Evolutionary conservation across 345 rosid genomes (phyloP).

Genomic region (Eucalyptus tenuipes): DNA sequence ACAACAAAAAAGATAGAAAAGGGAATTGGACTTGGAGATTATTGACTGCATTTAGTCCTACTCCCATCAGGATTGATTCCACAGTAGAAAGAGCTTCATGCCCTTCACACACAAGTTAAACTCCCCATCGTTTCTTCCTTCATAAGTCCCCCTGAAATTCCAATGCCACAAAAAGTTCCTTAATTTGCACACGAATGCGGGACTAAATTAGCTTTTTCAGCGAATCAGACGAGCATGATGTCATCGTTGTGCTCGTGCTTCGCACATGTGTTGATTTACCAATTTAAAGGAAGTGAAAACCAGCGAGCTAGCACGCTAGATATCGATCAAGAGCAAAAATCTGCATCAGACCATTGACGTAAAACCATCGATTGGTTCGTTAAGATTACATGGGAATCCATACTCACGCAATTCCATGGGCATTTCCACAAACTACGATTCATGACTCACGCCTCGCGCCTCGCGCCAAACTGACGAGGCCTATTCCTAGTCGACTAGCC

Average conservation of each 20-base stretch:
- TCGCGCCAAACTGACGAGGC: background rate
- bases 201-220: background rate
- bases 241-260: background rate
- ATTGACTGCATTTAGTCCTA: background rate
- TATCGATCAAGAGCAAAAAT: background rate
- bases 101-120: background rate
- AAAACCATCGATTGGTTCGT: background rate
- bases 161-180: background rate
- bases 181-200: background rate
- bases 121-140: background rate
- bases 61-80: background rate
- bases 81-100: background rate
- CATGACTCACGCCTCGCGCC: background rate
- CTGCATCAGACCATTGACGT: background rate
- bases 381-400: background rate
- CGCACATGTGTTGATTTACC: background rate
- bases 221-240: background rate
- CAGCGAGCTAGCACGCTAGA: background rate
- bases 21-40: background rate
- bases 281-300: too few species aligned
- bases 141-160: background rate
- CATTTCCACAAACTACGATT: background rate
- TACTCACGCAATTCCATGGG: background rate
- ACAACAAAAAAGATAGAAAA: background rate
- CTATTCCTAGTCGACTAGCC: background rate